Evolutionary conservation across 352 stramenopile genomes (phyloP), one percentile per base, ranked within the genome.

Genomic region (Phytophthora megakarya): DNA sequence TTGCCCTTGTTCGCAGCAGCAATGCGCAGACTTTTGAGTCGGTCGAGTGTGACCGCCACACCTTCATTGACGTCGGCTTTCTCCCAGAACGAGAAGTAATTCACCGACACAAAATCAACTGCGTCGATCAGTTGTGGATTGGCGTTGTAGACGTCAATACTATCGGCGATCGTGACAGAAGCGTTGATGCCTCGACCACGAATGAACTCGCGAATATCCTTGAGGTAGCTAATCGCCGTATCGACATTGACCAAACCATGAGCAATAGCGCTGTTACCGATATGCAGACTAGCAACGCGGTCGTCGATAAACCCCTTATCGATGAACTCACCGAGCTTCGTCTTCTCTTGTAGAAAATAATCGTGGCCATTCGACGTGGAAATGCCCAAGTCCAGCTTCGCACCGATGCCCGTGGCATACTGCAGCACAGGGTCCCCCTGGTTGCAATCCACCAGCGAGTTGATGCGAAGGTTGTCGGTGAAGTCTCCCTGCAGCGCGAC

Each of bases 1-100:
- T 94, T 94, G 45, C 64, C 60, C 61, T 86, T 86, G 0, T 69
- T 45, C 0, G 75, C 71, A n/a, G 78, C 76, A 25, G 70, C 18
- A 12, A 70, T 40, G 32, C 81, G 78, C 13, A 89, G 65, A 28
- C 65, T 73, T 35, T 76, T 75, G 7, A 90, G 75, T 10, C 78
- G 80, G 47, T 89, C 80, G 1, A 94, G 73, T 23, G 78, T 82
- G 9, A 72, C 63, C 6, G 74, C 58, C 9, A 64, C 61, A 15
- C 55, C 83, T n/a, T 90, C 79, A 15, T 76, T 80, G 13, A 83
- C 56, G 38, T 88, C 70, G 6, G 50, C 55, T 5, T 55, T 46
- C 42, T 92, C 83, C 85, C 85, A 94, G 65, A 89, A 89, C 12
- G 81, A 84, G 49, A 94, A 94, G 65, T 94, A 78, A 72, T 92